Evolutionary conservation across 1,139 yeast species (phyloP).

Genomic region (Casaregolazyma suthepensis): DNA sequence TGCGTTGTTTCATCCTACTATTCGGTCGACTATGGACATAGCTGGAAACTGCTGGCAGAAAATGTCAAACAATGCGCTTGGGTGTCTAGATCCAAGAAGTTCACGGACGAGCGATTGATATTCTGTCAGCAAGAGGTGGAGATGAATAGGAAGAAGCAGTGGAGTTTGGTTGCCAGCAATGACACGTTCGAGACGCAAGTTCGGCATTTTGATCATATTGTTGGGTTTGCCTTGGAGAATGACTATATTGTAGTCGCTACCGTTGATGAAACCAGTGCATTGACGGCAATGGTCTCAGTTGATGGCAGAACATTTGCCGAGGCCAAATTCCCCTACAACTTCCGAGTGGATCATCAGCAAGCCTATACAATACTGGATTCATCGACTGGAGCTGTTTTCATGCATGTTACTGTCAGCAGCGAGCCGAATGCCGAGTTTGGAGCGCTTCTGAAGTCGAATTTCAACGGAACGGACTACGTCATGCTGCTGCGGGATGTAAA

Average conservation of each 20-base stretch:
- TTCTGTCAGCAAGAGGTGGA: constrained; percentile 48
- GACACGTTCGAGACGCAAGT: constrained; percentile 45
- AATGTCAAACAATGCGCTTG: constrained; percentile 61
- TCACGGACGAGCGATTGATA: constrained; percentile 45
- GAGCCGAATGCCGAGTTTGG: constrained; percentile 60
- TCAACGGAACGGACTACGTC: constrained; percentile 92
- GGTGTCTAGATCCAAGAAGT: constrained; percentile 45
- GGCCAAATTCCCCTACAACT: constrained; percentile 71
- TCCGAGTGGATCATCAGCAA: constrained; percentile 56
- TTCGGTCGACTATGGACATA: constrained; percentile 49
- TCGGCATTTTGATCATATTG: constrained; percentile 44
- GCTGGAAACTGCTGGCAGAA: constrained; percentile 44
- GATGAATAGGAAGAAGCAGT: background rate
- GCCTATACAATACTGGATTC: constrained; percentile 85
- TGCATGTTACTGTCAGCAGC: constrained; percentile 70
- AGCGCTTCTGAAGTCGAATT: constrained; percentile 79
- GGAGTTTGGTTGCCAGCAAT: constrained; percentile 42
- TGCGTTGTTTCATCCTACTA: constrained; percentile 55
- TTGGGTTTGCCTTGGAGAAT: constrained; percentile 62
- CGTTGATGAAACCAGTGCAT: constrained; percentile 30
- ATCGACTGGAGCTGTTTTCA: constrained; percentile 63
- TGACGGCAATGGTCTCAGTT: constrained; percentile 67
- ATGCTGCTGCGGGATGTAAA: constrained; percentile 68
- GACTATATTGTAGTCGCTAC: constrained; percentile 69
- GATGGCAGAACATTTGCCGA: constrained; percentile 80